phyloP scores from a whole-genome alignment of 768 basidiomycete species.

The Suillus luteus region DNA sequence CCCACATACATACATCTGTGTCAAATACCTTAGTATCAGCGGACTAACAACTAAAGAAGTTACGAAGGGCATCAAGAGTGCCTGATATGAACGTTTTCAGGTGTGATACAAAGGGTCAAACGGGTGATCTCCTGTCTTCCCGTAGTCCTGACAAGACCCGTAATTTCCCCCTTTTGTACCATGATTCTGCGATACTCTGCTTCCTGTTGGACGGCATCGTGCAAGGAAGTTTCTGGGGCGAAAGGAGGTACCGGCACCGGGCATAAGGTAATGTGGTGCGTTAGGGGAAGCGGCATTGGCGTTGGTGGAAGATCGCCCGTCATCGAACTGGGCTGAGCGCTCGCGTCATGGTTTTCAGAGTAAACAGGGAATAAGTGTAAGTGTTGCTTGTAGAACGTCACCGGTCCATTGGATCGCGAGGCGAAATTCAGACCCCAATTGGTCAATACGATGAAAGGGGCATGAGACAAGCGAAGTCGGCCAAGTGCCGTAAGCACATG shows the following conservation, averaged over 20 bases:
- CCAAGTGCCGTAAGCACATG: conserved; percentile 53
- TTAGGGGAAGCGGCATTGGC: conserved; percentile 30
- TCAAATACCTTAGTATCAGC: conserved; percentile 2
- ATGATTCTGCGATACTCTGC: conserved; percentile 23
- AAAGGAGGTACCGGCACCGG: conserved; percentile 22
- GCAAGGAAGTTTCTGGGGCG: conserved; percentile 17
- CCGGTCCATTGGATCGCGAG: conserved; percentile 17
- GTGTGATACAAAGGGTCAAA: conserved; percentile 30
- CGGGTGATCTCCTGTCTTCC: conserved; percentile 18
- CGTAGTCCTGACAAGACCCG: conserved; percentile 33
- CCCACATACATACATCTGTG: background rate
- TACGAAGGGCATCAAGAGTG: background rate
- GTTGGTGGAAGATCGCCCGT: conserved; percentile 3
- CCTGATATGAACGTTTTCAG: conserved; percentile 20
- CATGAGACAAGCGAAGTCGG: conserved; percentile 48
- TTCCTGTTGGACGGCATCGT: conserved; percentile 21
- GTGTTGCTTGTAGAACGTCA: conserved; percentile 51
- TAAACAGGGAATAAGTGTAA: conserved; percentile 47
- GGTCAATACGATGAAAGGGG: conserved; percentile 55
- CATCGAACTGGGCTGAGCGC: conserved; percentile 4
- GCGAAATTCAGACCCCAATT: conserved; percentile 58
- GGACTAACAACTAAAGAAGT: background rate
- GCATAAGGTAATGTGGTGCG: conserved; percentile 43
- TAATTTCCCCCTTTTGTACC: conserved; percentile 22
- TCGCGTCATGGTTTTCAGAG: conserved; percentile 11